Evolutionary conservation across 2,329 filamentous ascomycete species (phyloP).

Genomic region (Chaetomium sp.): DNA sequence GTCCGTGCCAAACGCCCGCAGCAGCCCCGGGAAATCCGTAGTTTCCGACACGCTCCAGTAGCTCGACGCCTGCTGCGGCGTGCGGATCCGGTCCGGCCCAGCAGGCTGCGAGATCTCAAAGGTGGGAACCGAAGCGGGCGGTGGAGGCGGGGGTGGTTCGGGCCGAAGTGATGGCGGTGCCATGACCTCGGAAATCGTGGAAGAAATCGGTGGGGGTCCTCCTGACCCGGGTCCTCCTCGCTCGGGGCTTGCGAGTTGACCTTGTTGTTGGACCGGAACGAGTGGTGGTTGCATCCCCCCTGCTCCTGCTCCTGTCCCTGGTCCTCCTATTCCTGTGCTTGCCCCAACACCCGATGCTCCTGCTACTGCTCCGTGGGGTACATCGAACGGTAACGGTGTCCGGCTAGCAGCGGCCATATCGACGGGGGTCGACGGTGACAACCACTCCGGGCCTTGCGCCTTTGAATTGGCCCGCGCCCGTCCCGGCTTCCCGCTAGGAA

Average conservation of each 20-base stretch:
- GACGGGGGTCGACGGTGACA: slow-evolving; percentile 32
- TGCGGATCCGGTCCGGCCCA: slow-evolving; percentile 43
- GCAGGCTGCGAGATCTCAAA: slow-evolving; percentile 43
- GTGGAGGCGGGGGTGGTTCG: slow-evolving; percentile 43
- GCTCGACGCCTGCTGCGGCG: slow-evolving; percentile 59
- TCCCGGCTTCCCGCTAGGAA: slow-evolving; percentile 38
- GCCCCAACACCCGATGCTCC: too few species aligned
- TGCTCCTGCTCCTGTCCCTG: too few species aligned
- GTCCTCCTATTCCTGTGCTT: too few species aligned
- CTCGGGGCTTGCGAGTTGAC: slow-evolving; percentile 28
- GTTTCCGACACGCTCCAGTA: slow-evolving; percentile 84
- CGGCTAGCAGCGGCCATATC: slow-evolving; percentile 29
- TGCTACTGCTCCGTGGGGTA: slow-evolving; percentile 25
- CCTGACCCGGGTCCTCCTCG: slow-evolving; percentile 29
- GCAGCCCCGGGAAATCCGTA: slow-evolving; percentile 65
- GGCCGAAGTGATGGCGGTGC: slow-evolving; percentile 50
- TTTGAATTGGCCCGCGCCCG: slow-evolving; percentile 52
- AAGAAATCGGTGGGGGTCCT: slow-evolving; percentile 27
- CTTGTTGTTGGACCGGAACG: slow-evolving; percentile 26
- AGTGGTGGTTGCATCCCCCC: slow-evolving; percentile 39
- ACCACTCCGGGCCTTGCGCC: slow-evolving; percentile 38
- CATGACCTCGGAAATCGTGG: slow-evolving; percentile 47
- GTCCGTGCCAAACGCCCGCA: slow-evolving; percentile 72
- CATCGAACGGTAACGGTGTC: slow-evolving; percentile 39
- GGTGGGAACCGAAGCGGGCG: slow-evolving; percentile 41